Percentiles rank a stretch among this genome's conserved stretches.
Evolutionary conservation across 148 eudicot species (phyloP).

Genomic region (Vaccinium vitisidaea): DNA sequence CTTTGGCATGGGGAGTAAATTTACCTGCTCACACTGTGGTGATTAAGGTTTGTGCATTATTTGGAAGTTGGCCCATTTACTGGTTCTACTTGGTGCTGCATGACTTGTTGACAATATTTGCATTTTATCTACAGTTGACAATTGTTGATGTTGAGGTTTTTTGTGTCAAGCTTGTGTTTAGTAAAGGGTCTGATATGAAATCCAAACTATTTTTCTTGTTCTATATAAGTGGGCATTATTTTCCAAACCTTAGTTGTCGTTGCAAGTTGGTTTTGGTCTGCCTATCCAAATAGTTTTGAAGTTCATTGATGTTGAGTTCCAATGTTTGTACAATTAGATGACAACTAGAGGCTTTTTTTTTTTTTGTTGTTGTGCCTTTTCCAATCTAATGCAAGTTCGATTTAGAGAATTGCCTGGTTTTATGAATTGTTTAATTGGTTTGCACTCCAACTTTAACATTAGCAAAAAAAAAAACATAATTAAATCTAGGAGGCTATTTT

Average conservation of each 20-base stretch:
- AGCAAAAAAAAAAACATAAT: not conserved
- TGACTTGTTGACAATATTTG: not conserved
- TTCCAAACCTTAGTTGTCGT: not conserved
- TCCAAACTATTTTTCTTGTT: not conserved
- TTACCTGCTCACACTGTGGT: constrained; percentile 99
- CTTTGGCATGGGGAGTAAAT: constrained; percentile 99
- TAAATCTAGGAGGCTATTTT: not conserved
- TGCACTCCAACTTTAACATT: not conserved
- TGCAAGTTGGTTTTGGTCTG: not conserved
- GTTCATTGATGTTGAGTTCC: not conserved
- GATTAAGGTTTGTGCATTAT: constrained; percentile 66
- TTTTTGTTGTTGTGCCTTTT: not conserved
- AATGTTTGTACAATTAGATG: not conserved
- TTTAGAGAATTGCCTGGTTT: not conserved
- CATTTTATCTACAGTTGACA: not conserved
- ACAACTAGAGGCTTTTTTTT: not conserved
- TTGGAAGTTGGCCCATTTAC: not conserved
- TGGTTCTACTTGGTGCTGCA: not conserved
- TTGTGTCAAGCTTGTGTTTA: not conserved
- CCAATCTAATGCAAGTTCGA: not conserved
- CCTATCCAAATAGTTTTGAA: not conserved
- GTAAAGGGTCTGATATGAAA: not conserved
- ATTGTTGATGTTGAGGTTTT: not conserved
- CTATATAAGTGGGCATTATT: not conserved
- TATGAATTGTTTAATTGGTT: not conserved